Conservation (phyloP, 2,329 filamentous ascomycete genomes). For the Ceratocystis diversiconidia region DNA sequence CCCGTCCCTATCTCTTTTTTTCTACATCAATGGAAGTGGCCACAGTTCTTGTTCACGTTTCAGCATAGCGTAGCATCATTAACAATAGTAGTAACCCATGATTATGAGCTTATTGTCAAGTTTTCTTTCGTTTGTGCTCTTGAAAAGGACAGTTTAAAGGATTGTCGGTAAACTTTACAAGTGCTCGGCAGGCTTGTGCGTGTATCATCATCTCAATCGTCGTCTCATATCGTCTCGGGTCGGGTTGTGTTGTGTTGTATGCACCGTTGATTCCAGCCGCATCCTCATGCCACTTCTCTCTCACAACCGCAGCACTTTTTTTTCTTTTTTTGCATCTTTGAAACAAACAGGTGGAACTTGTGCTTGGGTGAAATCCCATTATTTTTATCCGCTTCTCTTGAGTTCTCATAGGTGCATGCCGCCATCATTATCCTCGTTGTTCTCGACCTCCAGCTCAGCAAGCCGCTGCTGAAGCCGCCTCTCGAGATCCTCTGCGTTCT, state of each 20-base stretch:
- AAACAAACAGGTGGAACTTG: not conserved
- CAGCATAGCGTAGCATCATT: slow-evolving; percentile 5
- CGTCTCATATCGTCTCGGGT: not conserved
- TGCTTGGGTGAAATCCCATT: too few species aligned
- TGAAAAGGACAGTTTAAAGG: not conserved
- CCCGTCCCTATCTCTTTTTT: not conserved
- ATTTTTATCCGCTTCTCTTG: not conserved
- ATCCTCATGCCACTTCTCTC: not conserved
- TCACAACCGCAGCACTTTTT: not conserved
- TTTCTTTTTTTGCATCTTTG: not conserved
- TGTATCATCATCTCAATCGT: not conserved
- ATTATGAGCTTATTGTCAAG: not conserved
- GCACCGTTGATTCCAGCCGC: not conserved
- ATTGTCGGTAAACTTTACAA: not conserved
- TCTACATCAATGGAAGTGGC: not conserved
- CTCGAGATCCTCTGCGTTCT: slow-evolving; percentile 42
- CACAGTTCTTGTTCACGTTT: slow-evolving; percentile 1
- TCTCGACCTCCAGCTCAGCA: slow-evolving; percentile 30
- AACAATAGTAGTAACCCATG: not conserved
- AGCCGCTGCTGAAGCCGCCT: slow-evolving; percentile 41
- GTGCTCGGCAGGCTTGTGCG: not conserved
- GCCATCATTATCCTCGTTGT: slow-evolving; percentile 26
- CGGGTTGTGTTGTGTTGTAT: not conserved
- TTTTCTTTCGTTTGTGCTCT: not conserved
- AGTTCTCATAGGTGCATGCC: slow-evolving; percentile 46